Percentiles rank a stretch among this genome's conserved stretches.
These are phyloP conservation scores for Thelephora terrestris DNA, from an alignment of 1,284 basidiomycete species.

Conservation along the genomic window DNA sequence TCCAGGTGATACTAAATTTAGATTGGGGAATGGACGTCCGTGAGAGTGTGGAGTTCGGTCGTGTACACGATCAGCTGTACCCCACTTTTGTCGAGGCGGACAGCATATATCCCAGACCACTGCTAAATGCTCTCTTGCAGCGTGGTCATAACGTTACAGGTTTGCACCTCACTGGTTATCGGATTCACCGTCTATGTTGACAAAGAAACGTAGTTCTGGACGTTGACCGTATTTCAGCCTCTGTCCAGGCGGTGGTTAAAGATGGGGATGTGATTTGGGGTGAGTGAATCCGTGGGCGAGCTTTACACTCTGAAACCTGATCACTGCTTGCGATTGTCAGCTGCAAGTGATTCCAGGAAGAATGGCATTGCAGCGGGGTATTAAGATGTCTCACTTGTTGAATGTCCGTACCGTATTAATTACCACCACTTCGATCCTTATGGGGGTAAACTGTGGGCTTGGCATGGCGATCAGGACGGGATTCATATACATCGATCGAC, in stretches of 20 bases:
- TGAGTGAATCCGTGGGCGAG: conserved; percentile 21
- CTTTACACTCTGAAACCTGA: neutral
- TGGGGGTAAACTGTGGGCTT: no score
- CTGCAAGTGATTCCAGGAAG: conserved; percentile 78
- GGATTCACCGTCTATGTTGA: conserved; percentile 3
- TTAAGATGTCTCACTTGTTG: conserved; percentile 22
- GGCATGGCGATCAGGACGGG: no score
- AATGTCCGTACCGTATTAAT: neutral
- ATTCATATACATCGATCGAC: no score
- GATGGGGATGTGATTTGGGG: conserved; percentile 47
- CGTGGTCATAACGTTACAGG: conserved; percentile 70
- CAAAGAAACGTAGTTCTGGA: conserved; percentile 27
- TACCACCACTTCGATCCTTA: no score
- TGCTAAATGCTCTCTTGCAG: conserved; percentile 44
- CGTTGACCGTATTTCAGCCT: conserved; percentile 52
- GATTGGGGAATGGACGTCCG: conserved; percentile 76
- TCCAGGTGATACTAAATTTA: conserved; percentile 75
- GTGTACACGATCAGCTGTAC: conserved; percentile 90
- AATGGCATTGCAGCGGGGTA: conserved; percentile 77
- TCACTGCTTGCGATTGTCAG: conserved; percentile 24
- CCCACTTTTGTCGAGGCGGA: conserved; percentile 62
- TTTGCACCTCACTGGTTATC: conserved; percentile 22
- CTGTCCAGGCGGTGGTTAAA: conserved; percentile 64
- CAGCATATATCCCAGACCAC: conserved; percentile 39
- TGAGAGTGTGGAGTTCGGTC: conserved; percentile 72